phyloP scores from a whole-genome alignment of 306 rosid species.

The Ormosia semicastrata region DNA sequence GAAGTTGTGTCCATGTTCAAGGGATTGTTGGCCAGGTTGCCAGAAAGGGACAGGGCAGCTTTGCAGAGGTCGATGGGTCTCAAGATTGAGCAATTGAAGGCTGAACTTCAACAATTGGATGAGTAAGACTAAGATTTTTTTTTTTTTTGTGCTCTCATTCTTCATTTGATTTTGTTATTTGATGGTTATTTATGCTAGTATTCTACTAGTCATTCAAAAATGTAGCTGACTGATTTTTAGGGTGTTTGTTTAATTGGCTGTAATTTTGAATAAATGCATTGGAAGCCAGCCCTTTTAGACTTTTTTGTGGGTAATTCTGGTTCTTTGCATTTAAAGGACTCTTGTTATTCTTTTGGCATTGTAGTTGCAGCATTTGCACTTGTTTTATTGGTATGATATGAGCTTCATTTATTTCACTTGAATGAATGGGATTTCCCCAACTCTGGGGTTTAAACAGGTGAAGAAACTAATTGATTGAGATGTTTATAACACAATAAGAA shows the following conservation, averaged over 20 bases:
- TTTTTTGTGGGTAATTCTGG: background rate
- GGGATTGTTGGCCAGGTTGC: constrained; percentile 52
- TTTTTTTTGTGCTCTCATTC: background rate
- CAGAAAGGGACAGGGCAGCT: constrained; percentile 61
- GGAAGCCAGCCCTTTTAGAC: background rate
- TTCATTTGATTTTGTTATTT: background rate
- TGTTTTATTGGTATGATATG: background rate
- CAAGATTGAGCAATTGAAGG: constrained; percentile 91
- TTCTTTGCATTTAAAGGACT: background rate
- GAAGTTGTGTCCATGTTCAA: constrained; percentile 63
- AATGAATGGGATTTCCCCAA: constrained; percentile 13
- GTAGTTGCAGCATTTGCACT: background rate
- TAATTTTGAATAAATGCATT: constrained; percentile 35
- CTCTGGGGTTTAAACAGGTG: background rate
- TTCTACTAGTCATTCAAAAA: background rate
- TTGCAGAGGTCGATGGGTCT: constrained; percentile 87
- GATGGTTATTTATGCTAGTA: background rate
- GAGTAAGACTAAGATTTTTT: constrained; percentile 43
- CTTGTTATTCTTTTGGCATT: constrained; percentile 7
- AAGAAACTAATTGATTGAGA: background rate
- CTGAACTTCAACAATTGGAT: constrained; percentile 77
- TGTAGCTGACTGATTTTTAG: background rate
- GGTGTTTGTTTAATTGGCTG: constrained; percentile 1
- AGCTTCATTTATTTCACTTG: background rate
- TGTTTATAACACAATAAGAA: constrained; percentile 5